Evolutionary conservation across 2,329 filamentous ascomycete genomes (phyloP), one percentile per base, ranked within the genome.

Genomic region (Aspergillaceae sp.): DNA sequence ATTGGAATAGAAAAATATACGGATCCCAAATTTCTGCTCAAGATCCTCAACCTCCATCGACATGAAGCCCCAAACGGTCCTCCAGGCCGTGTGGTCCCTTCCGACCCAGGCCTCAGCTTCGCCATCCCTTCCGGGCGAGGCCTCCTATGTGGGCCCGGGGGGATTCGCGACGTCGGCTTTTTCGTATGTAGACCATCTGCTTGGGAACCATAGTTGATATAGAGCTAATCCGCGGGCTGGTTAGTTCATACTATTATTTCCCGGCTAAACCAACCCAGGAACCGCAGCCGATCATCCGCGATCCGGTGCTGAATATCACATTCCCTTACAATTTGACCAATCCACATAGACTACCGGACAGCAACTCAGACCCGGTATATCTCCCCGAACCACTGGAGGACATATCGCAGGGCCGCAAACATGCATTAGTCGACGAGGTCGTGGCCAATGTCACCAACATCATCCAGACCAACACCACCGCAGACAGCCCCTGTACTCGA

Each of bases 291-390:
- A 70, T 70, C 9, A 57, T 82, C 3, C 67, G 70, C 49, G 77
- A 81, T 58, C 74, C 75, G 0, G 62, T 79, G 29, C 58, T 79
- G 41, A 75, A 79, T 51, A 67, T 72, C 50, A 79, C 74, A 2
- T 80, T 70, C 47, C 75, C 75, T 1, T 61, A 70, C 30, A 76
- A 78, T 50, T 58, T 81, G 43, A 81, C 78, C 0, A 67, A 77
- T 54, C 77, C 77, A 1, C 63, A 71, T 29, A 73, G 67, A 1
- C 73, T 80, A 34, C 76, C 77, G 5, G 62, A 65, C 1, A 56
- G 67, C 8, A 71, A 74, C 46, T 51, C 62, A 5, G 77, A 81
- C 55, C 74, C 75, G 1, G 57, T 77, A 5, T 68, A 71, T 49
- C 79, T 70, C 43, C 78, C 77, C 3, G 50, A 60, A 5, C 67